Conservation (phyloP, 1,284 basidiomycete species). For the Phaffia rhodozyma region DNA sequence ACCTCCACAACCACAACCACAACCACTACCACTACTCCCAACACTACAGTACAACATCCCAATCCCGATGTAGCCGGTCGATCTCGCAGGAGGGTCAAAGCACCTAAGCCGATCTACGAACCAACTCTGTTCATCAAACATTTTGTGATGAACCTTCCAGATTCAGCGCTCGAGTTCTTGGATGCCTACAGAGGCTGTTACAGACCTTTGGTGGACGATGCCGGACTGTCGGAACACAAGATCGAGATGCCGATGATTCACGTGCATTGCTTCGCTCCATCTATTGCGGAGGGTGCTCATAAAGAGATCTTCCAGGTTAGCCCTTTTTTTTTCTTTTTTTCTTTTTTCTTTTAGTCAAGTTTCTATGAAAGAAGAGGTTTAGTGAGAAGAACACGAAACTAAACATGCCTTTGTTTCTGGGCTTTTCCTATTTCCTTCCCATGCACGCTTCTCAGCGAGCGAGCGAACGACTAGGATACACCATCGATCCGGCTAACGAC, state of each 20-base stretch:
- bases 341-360: too few relatives aligned
- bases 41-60: too few relatives aligned
- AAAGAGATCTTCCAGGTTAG: slow-evolving; percentile 67
- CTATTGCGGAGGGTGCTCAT: slow-evolving; percentile 54
- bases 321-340: slow-evolving; percentile 16
- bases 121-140: slow-evolving; percentile 51
- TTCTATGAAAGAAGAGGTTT: not conserved
- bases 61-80: too few relatives aligned
- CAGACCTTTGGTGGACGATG: slow-evolving; percentile 29
- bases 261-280: slow-evolving; percentile 91
- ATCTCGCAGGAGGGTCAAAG: too few relatives aligned
- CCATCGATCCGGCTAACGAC: slow-evolving; percentile 43
- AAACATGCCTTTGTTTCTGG: not conserved
- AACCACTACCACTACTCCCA: slow-evolving; percentile 15
- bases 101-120: too few relatives aligned
- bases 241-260: slow-evolving; percentile 71
- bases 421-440: not conserved
- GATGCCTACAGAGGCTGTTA: slow-evolving; percentile 69
- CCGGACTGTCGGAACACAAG: slow-evolving; percentile 11
- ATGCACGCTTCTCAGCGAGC: slow-evolving; percentile 48
- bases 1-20: slow-evolving; percentile 8
- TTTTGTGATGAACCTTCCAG: slow-evolving; percentile 96
- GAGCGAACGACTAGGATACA: slow-evolving; percentile 50
- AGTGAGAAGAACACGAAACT: too few relatives aligned
- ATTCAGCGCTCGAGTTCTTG: slow-evolving; percentile 78